These are phyloP conservation scores for Xerocomus nothofagi DNA, from an alignment of 1,284 basidiomycete genomes.

Conservation along the genomic window DNA sequence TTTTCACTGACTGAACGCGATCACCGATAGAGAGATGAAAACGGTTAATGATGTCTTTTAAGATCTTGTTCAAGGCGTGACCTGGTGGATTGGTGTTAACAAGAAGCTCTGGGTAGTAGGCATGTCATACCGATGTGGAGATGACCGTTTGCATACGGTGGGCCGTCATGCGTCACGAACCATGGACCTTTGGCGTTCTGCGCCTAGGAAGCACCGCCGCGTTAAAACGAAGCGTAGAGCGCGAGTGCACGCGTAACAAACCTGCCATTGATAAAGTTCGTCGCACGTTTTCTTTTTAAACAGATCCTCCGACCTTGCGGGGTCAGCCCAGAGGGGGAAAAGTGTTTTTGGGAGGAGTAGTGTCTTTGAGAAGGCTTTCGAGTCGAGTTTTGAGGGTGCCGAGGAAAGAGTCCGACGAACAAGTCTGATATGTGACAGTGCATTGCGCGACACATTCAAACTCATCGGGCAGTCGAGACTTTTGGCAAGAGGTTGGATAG, in stretches of 20 bases:
- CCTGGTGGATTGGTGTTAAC: conserved; percentile 47
- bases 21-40: conserved; percentile 81
- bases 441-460: conserved; percentile 19
- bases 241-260: conserved; percentile 35
- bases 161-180: conserved; percentile 94
- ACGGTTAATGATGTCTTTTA: conserved; percentile 96
- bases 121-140: conserved; percentile 83
- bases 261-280: conserved; percentile 88
- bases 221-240: conserved; percentile 5
- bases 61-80: conserved; percentile 94
- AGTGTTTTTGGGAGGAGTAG: conserved; percentile 82
- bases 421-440: conserved; percentile 8
- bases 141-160: conserved; percentile 96
- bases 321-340: conserved; percentile 78
- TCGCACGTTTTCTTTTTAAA: conserved; percentile 71
- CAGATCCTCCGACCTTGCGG: conserved; percentile 59
- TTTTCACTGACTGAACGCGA: conserved; percentile 71
- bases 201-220: conserved; percentile 44
- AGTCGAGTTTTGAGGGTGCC: conserved; percentile 12
- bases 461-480: conserved; percentile 13
- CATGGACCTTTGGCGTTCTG: conserved; percentile 61
- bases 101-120: background rate
- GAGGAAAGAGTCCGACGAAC: conserved; percentile 19
- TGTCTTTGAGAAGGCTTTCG: conserved; percentile 57
- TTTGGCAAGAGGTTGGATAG: background rate